These are phyloP conservation scores for Arthrobotrys sphaeroides DNA, from an alignment of 2,329 filamentous ascomycete species.

Conservation along the genomic window DNA sequence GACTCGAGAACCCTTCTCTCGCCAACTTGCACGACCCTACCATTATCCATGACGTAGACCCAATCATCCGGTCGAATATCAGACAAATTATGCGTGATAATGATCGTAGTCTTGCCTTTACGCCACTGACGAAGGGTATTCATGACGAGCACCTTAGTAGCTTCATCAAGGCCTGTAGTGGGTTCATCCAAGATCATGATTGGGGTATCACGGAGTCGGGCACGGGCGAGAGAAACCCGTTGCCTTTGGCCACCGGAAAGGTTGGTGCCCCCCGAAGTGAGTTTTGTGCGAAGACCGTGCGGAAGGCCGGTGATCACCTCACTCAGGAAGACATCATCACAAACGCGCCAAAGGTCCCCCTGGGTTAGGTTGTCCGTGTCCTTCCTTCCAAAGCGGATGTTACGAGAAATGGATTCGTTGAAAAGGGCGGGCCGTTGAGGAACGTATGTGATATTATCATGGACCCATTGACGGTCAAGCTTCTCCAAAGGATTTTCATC, in stretches of 20 bases:
- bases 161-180: constrained; percentile 84
- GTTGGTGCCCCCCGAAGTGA: constrained; percentile 74
- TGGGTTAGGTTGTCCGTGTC: constrained; percentile 65
- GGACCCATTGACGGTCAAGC: constrained; percentile 76
- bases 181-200: constrained; percentile 88
- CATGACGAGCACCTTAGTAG: constrained; percentile 74
- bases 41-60: constrained; percentile 79
- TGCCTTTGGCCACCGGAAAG: constrained; percentile 89
- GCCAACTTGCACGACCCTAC: constrained; percentile 75
- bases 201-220: constrained; percentile 77
- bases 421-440: constrained; percentile 86
- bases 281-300: constrained; percentile 74
- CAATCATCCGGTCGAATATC: constrained; percentile 79
- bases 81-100: constrained; percentile 88
- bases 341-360: constrained; percentile 71
- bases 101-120: constrained; percentile 81
- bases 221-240: constrained; percentile 79
- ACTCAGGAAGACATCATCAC: constrained; percentile 74
- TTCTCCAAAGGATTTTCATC: constrained; percentile 72
- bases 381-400: constrained; percentile 76
- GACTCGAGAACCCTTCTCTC: constrained; percentile 68
- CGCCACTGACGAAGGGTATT: constrained; percentile 81
- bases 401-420: constrained; percentile 78
- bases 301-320: constrained; percentile 74
- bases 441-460: constrained; percentile 79